Evolutionary conservation across 2,329 filamentous ascomycete genomes (phyloP).

Genomic region (Penicillium sp.): DNA sequence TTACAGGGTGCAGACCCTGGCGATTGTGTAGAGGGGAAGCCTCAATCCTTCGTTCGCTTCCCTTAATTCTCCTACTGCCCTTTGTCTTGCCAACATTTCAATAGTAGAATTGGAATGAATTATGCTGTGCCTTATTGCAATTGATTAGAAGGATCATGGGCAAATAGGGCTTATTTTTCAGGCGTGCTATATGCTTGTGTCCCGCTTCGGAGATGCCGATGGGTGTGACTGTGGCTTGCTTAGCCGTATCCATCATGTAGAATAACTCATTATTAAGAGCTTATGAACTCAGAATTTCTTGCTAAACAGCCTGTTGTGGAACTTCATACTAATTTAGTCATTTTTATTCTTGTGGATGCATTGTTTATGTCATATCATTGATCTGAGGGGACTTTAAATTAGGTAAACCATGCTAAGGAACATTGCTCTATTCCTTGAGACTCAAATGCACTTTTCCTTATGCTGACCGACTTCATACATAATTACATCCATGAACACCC

Average conservation of each 20-base stretch:
- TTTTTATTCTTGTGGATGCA: background rate
- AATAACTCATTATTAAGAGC: background rate
- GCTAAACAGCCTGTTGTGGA: no score
- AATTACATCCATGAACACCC: slow-evolving; percentile 45
- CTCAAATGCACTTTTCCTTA: background rate
- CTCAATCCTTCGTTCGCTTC: no score
- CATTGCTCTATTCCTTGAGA: no score
- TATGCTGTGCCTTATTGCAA: background rate
- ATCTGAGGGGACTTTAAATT: no score
- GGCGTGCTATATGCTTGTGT: background rate
- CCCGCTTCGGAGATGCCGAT: background rate
- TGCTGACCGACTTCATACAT: background rate
- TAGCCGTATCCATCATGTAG: background rate
- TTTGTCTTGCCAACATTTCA: background rate
- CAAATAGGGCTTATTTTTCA: background rate
- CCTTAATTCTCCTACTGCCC: no score
- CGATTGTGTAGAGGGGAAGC: no score
- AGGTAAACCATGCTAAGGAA: no score
- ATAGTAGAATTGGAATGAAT: background rate
- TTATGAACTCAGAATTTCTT: background rate
- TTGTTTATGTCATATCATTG: no score
- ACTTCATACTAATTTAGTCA: background rate
- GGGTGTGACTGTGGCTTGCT: background rate
- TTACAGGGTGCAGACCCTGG: no score
- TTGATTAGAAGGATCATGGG: background rate